These are phyloP conservation scores for Xylariaceae sp. DNA, from an alignment of 2,329 filamentous ascomycete species.

Conservation along the genomic window DNA sequence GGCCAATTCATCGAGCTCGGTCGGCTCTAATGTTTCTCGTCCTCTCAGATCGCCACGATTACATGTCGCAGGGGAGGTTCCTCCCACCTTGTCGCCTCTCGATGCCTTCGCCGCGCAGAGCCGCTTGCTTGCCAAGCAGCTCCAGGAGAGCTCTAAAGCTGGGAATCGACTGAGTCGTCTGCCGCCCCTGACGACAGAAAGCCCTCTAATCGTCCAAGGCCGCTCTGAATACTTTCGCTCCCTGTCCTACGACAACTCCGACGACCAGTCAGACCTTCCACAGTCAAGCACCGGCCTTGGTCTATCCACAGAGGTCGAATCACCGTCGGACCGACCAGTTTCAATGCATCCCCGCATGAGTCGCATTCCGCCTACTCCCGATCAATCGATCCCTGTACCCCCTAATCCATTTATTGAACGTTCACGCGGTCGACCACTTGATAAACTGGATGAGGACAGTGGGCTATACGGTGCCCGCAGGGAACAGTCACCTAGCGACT, in stretches of 20 bases:
- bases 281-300: slow-evolving; percentile 49
- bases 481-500: slow-evolving; percentile 60
- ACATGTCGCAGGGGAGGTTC: slow-evolving; percentile 77
- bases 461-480: slow-evolving; percentile 56
- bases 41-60: slow-evolving; percentile 73
- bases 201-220: slow-evolving; percentile 74
- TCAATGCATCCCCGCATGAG: slow-evolving; percentile 79
- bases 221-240: slow-evolving; percentile 83
- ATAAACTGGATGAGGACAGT: slow-evolving; percentile 43
- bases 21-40: slow-evolving; percentile 48
- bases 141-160: slow-evolving; percentile 75
- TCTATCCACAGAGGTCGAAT: slow-evolving; percentile 58
- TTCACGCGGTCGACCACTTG: slow-evolving; percentile 45
- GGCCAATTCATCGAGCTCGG: slow-evolving; percentile 57
- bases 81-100: slow-evolving; percentile 88
- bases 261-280: slow-evolving; percentile 47
- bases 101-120: slow-evolving; percentile 95
- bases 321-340: slow-evolving; percentile 60
- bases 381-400: slow-evolving; percentile 50
- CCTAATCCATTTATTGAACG: slow-evolving; percentile 45
- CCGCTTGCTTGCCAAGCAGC: slow-evolving; percentile 80
- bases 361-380: slow-evolving; percentile 56
- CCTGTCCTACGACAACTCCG: slow-evolving; percentile 64
- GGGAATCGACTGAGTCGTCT: slow-evolving; percentile 83
- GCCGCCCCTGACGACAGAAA: slow-evolving; percentile 79